These are phyloP conservation scores for Zalerion maritima DNA, from an alignment of 495 filamentous ascomycete species.

Conservation along the genomic window DNA sequence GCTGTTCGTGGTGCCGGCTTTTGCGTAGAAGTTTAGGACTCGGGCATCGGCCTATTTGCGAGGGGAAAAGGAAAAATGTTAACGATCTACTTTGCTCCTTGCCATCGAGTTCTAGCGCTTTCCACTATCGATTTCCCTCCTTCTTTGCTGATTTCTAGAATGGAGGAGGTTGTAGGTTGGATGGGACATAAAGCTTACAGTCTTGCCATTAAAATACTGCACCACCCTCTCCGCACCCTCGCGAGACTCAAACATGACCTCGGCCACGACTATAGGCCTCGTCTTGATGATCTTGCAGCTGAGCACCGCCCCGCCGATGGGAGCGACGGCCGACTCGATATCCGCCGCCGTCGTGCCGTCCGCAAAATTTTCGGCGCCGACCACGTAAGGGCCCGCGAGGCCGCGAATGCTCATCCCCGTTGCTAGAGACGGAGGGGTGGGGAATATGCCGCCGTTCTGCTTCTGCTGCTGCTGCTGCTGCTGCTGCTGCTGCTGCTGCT, in stretches of 20 bases:
- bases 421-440: constrained; percentile 1
- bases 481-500: constrained; percentile 15
- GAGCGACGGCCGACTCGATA: constrained; percentile 73
- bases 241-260: constrained; percentile 68
- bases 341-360: constrained; percentile 88
- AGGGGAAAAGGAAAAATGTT: neutral
- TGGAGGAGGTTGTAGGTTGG: constrained; percentile 1
- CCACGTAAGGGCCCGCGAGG: constrained; percentile 63
- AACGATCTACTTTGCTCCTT: constrained; percentile 2
- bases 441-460: constrained; percentile 3
- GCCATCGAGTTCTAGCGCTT: too few species aligned
- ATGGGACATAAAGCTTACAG: constrained; percentile 35
- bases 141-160: constrained; percentile 2
- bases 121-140: constrained; percentile 4
- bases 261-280: constrained; percentile 67
- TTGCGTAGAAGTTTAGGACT: constrained; percentile 60
- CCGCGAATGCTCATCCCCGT: constrained; percentile 65
- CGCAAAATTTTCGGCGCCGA: constrained; percentile 80
- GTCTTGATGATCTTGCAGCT: constrained; percentile 58
- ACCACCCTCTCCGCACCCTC: constrained; percentile 68
- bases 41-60: constrained; percentile 64
- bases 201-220: constrained; percentile 73
- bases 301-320: constrained; percentile 52
- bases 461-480: constrained; percentile 11
- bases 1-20: constrained; percentile 26